phyloP scores from a whole-genome alignment of 352 stramenopile species.

The Phytophthora constricta region DNA sequence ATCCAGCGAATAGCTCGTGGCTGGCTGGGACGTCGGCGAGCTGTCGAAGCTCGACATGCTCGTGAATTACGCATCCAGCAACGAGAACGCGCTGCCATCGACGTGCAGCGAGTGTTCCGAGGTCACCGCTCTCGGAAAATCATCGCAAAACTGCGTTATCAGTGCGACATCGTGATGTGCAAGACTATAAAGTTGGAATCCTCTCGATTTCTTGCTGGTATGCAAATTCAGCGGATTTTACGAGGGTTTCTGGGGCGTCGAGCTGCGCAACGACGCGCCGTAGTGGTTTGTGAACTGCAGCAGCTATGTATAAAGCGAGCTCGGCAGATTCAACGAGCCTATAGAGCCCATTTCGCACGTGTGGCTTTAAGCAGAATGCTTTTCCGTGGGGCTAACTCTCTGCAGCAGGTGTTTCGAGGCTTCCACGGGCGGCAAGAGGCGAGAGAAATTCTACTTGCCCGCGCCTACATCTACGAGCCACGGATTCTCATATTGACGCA shows the following conservation, averaged over 20 bases:
- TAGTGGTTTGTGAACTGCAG: slow-evolving; percentile 28
- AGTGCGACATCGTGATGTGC: slow-evolving; percentile 26
- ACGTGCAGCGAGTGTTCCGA: slow-evolving; percentile 53
- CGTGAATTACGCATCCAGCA: slow-evolving; percentile 24
- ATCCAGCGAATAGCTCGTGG: slow-evolving; percentile 55
- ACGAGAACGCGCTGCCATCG: slow-evolving; percentile 29
- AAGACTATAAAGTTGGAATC: slow-evolving; percentile 16
- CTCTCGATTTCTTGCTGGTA: slow-evolving; percentile 19
- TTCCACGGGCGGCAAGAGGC: slow-evolving; percentile 47
- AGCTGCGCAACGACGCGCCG: slow-evolving; percentile 16
- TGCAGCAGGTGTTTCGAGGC: slow-evolving; percentile 68
- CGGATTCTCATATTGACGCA: slow-evolving; percentile 57
- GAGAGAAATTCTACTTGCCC: slow-evolving; percentile 42
- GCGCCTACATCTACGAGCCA: slow-evolving; percentile 46
- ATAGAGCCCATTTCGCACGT: slow-evolving; percentile 58
- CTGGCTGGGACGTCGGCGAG: slow-evolving; percentile 44
- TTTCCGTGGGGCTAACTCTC: slow-evolving; percentile 41
- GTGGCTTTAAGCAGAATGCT: slow-evolving; percentile 48
- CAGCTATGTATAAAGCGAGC: slow-evolving; percentile 37
- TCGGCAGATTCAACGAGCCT: slow-evolving; percentile 53
- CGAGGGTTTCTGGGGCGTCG: slow-evolving; percentile 55
- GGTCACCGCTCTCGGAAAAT: slow-evolving; percentile 34
- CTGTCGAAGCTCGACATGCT: slow-evolving; percentile 21
- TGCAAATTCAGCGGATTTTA: slow-evolving; percentile 49
- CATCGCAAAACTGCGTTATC: slow-evolving; percentile 16